Base-by-base conservation (phyloP, 257 asterid genomes). In the Parsonsia alboflavescens region DNA sequence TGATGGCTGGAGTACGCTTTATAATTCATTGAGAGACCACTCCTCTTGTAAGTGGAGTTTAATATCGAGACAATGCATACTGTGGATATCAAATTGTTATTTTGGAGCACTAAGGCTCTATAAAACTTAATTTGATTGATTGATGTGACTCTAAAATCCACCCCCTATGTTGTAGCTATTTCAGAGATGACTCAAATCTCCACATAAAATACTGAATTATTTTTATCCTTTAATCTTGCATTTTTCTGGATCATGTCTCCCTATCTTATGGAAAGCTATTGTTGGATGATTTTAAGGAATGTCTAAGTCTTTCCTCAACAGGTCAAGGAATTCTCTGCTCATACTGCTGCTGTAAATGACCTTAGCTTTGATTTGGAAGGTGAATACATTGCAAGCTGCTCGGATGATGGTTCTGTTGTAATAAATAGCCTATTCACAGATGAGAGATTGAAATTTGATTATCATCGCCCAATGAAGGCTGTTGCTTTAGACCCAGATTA, bases 311-410 rank as follows among this genome's bases (percentile, higher is more conserved):
- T 72, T 77, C 63, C 75, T 79, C 81, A 78, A 58, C 91, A 95
- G 99, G 88, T 95, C 48, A 92, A 93, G 84, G 98, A 89, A 80
- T 92, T 89, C 82, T 77, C 83, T 65, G 89, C 91, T 75, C 99
- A 95, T 73, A 83, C 97, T 66, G 96, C 93, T 86, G 91, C 94
- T n/a, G 98, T 95, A 80, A 92, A 95, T 80, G 97, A 95, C 84
- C 92, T 95, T 73, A 87, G 90, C 90, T 95, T 95, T 77, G 99
- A 95, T 68, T 61, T 83, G 68, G 99, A 95, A 81, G 99, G 98
- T 66, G 99, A 95, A 92, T 95, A 82, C 85, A 84, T 95, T 79
- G 99, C 96, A 81, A 95, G 99, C 91, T 95, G 99, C 92, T 92
- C 99, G 58, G 99, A 92, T 82, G 98, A 95, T 84, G 98, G 98